These are phyloP conservation scores for Diaporthe eres DNA, from an alignment of 2,329 filamentous ascomycete species.

Conservation along the genomic window DNA sequence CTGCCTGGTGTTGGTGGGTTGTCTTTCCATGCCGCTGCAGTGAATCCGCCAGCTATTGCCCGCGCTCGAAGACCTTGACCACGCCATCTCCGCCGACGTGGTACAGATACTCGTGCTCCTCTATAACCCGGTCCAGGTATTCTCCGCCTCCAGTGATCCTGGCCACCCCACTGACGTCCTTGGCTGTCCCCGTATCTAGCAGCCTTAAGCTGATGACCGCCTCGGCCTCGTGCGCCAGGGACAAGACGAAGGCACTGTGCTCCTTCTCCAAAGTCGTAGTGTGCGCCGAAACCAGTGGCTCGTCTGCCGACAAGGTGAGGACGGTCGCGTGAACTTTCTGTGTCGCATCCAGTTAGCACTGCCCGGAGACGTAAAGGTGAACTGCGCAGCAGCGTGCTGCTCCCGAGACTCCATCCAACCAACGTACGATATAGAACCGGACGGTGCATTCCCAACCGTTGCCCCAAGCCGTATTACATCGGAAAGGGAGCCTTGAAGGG, in stretches of 20 bases:
- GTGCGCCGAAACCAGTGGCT: constrained; percentile 75
- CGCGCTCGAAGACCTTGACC: constrained; percentile 88
- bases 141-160: constrained; percentile 75
- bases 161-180: constrained; percentile 90
- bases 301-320: constrained; percentile 79
- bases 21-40: constrained; percentile 40
- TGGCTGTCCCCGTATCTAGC: constrained; percentile 89
- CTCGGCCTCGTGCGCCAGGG: constrained; percentile 81
- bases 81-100: constrained; percentile 83
- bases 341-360: constrained; percentile 29
- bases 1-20: constrained; percentile 41
- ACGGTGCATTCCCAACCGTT: background rate
- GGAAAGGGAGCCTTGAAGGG: background rate
- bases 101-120: constrained; percentile 84
- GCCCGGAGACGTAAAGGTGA: background rate
- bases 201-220: constrained; percentile 79
- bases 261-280: constrained; percentile 77
- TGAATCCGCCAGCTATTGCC: constrained; percentile 60
- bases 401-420: background rate
- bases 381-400: background rate
- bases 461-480: background rate
- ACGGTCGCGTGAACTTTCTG: constrained; percentile 76
- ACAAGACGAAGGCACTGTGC: constrained; percentile 79
- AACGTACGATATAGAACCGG: too few relatives aligned
- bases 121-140: constrained; percentile 50